Base-by-base conservation (phyloP, 257 asterid genomes). In the Solanum sitiens region DNA sequence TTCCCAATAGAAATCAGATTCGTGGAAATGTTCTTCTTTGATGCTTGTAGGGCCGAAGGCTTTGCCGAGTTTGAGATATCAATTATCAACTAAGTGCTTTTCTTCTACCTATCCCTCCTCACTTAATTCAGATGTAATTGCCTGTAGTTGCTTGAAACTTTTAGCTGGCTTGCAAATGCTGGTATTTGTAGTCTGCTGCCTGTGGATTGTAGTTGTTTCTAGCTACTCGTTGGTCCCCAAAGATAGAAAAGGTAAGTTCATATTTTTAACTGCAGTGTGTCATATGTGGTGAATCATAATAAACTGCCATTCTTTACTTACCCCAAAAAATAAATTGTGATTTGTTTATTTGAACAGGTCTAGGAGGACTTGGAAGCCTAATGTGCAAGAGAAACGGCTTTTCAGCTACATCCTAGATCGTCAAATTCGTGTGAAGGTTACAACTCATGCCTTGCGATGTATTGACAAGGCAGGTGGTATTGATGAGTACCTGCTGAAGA, bases 381-480 rank as follows among this genome's bases (percentile, higher is more conserved):
- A 97, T 86, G 98, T 95, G 32, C 98, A 97, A 88, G 96, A 91
- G 45, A 97, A 97, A 89, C 92, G 98, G 40, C 98, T 97, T 74
- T 97, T 95, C 94, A 97, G 98, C 92, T 95, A 97, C 90, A 91
- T 95, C 86, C 88, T 94, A 83, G 99, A 97, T 86, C 94, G 98
- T n/a, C 97, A 95, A 70, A 90, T 95, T 85, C 96, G 98, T 12
- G 93, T 95, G 63, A 95, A 97, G 89, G 98, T 95, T 25, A 93
- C 96, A 27, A 95, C 98, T 79, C 98, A 95, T 84, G 98, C 99
- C 6, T 91, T 97, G 14, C 97, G 98, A n/a, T 95, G 99, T 94
- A 95, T 97, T 90, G 99, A 95, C 94, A 95, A 93, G 93, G 99
- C 98, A 15, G 98, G 99, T 16, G 99, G 99, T 47, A 89, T 97